Conservation (phyloP, 2,329 filamentous ascomycete genomes). For the Septoria petroselini region DNA sequence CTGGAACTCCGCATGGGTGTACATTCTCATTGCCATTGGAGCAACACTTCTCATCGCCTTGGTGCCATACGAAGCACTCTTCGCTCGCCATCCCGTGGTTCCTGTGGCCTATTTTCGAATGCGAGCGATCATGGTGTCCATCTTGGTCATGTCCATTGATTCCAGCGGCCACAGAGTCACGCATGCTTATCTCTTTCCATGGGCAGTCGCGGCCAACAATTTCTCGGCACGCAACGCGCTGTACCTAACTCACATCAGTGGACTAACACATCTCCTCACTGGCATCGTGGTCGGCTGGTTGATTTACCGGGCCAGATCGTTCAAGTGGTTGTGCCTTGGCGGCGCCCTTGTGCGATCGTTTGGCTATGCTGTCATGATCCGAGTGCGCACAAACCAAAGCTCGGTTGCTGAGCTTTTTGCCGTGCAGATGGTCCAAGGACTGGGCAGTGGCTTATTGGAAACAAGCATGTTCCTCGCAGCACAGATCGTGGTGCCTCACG, state of each 20-base stretch:
- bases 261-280: slow-evolving; percentile 41
- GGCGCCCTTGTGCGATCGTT: slow-evolving; percentile 46
- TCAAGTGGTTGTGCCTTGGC: slow-evolving; percentile 48
- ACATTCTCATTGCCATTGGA: slow-evolving; percentile 47
- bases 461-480: slow-evolving; percentile 31
- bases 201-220: slow-evolving; percentile 46
- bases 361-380: slow-evolving; percentile 53
- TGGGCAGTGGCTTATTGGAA: slow-evolving; percentile 49
- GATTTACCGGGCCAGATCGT: slow-evolving; percentile 45
- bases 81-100: slow-evolving; percentile 48
- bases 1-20: slow-evolving; percentile 49
- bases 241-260: slow-evolving; percentile 39
- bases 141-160: slow-evolving; percentile 45
- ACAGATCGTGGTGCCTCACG: slow-evolving; percentile 46
- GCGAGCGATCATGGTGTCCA: slow-evolving; percentile 43
- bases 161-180: slow-evolving; percentile 46
- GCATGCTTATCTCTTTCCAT: slow-evolving; percentile 51
- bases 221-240: slow-evolving; percentile 44
- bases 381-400: slow-evolving; percentile 46
- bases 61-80: slow-evolving; percentile 49
- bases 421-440: slow-evolving; percentile 50
- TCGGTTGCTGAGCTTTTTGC: slow-evolving; percentile 48
- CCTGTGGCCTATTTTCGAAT: slow-evolving; percentile 48
- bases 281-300: slow-evolving; percentile 43
- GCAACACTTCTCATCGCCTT: slow-evolving; percentile 43